Conservation (phyloP, 495 filamentous ascomycete species). For the Hyaloscypha finlandica region DNA sequence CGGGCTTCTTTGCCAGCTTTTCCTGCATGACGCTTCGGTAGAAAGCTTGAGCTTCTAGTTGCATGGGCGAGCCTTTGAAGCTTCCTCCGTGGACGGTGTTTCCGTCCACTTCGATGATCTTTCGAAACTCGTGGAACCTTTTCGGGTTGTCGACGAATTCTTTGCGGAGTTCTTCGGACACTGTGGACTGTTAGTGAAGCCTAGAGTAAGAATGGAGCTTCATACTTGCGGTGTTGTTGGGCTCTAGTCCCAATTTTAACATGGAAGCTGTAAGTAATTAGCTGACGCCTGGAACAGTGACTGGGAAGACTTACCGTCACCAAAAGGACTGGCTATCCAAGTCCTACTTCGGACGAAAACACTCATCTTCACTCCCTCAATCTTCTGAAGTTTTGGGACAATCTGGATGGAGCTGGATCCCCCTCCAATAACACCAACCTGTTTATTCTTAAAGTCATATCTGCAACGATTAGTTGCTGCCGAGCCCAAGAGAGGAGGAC, state of each 20-base stretch:
- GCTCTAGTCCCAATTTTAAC: constrained; percentile 25
- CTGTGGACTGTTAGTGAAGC: constrained; percentile 40
- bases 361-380: constrained; percentile 51
- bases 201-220: neutral
- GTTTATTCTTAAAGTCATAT: constrained; percentile 47
- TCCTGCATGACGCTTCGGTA: constrained; percentile 27
- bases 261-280: constrained; percentile 26
- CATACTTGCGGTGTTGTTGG: constrained; percentile 20
- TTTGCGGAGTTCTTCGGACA: constrained; percentile 51
- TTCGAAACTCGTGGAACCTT: constrained; percentile 44
- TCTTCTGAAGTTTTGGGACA: constrained; percentile 44
- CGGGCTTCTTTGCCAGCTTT: constrained; percentile 27
- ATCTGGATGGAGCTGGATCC: constrained; percentile 60
- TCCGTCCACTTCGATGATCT: constrained; percentile 53
- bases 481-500: neutral
- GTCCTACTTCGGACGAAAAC: constrained; percentile 68
- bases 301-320: constrained; percentile 29
- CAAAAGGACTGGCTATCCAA: constrained; percentile 65
- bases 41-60: constrained; percentile 50
- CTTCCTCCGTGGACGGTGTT: constrained; percentile 51
- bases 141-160: constrained; percentile 44
- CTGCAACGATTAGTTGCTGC: constrained; percentile 7
- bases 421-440: constrained; percentile 56
- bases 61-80: constrained; percentile 51
- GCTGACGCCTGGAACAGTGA: neutral